Base-by-base conservation (phyloP, 805 yeast genomes). In the Zygoascus flipseniorum region DNA sequence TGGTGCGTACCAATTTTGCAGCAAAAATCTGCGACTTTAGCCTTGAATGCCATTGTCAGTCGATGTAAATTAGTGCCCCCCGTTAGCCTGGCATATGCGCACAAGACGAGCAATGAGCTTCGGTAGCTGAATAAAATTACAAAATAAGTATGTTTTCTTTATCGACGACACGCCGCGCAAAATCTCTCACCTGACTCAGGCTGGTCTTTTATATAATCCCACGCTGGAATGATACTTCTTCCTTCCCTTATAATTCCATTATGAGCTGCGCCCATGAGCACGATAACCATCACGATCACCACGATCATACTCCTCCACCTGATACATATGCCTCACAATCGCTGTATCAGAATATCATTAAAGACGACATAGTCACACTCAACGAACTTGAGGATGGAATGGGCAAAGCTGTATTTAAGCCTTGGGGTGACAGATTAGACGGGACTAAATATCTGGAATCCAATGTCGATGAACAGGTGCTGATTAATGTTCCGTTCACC, bases 391-490 rank as follows among this genome's bases (percentile, higher is more conserved):
- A 79, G 58, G 73, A 73, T 1, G 71, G 72, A n/a, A 71, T 73
- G 1, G 85, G 85, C 8, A 60, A 72, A 51, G 56, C 57, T 26
- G 70, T 89, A 19, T 78, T 90, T 66, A 83, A 82, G 58, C 60
- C 72, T 1, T 68, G 73, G 47, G 77, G 74, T 1, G 71, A 74
- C 6, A 78, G 78, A 60, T 80, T 78, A 56, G 67, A 72, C 39
- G 58, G 73, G 56, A 55, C 81, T 71, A 57, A 69, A 39, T 61
- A 69, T 71, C 64, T 82, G 47, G 71, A 79, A 67, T 79, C 86
- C 0, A 97, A 90, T 65, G 81, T 86, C 1, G 98, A 92, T 63
- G 80, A 83, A 54, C 97, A 92, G 65, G 58, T 90, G 59, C 77
- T 90, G 32, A 59, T 92, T 32, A 78, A 80, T 51, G 78, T 92